phyloP scores from a whole-genome alignment of 352 stramenopile genomes.

The Phytophthora brassicae region DNA sequence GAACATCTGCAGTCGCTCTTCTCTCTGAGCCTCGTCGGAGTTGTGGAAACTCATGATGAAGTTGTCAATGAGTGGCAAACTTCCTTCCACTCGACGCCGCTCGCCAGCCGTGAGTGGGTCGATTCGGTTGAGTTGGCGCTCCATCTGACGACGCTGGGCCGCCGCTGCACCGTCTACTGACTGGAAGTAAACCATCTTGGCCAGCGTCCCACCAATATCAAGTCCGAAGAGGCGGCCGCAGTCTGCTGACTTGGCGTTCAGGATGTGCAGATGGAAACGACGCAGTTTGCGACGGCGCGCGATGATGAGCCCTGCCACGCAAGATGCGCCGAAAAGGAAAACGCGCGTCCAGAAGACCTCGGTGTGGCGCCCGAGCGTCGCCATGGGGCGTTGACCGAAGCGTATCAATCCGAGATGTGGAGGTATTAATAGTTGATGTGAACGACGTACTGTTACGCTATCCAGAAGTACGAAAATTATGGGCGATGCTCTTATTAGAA shows the following conservation, averaged over 20 bases:
- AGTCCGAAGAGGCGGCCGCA: constrained; percentile 85
- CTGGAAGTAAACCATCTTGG: constrained; percentile 95
- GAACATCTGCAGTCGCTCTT: constrained; percentile 65
- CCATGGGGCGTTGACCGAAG: too few species aligned
- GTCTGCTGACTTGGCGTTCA: constrained; percentile 68
- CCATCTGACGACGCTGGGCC: constrained; percentile 33
- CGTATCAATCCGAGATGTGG: too few species aligned
- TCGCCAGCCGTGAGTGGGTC: constrained; percentile 14
- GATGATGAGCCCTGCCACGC: constrained; percentile 66
- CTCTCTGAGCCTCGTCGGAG: constrained; percentile 47
- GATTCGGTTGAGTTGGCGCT: constrained; percentile 26
- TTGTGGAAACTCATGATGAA: constrained; percentile 52
- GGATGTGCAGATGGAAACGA: constrained; percentile 68
- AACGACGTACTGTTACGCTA: too few species aligned
- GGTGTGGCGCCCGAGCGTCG: constrained; percentile 22
- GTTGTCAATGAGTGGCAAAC: constrained; percentile 53
- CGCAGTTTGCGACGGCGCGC: constrained; percentile 69
- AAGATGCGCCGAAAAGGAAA: constrained; percentile 72
- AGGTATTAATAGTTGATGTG: too few species aligned
- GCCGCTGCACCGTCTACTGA: constrained; percentile 39
- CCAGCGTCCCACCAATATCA: constrained; percentile 92
- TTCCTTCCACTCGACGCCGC: constrained; percentile 37
- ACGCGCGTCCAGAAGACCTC: constrained; percentile 70
- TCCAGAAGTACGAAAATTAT: too few species aligned
- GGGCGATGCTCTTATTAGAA: too few species aligned